Percentiles rank a stretch among this genome's conserved stretches.
Conservation (phyloP, 345 rosid genomes). For the Brassica rapa region DNA sequence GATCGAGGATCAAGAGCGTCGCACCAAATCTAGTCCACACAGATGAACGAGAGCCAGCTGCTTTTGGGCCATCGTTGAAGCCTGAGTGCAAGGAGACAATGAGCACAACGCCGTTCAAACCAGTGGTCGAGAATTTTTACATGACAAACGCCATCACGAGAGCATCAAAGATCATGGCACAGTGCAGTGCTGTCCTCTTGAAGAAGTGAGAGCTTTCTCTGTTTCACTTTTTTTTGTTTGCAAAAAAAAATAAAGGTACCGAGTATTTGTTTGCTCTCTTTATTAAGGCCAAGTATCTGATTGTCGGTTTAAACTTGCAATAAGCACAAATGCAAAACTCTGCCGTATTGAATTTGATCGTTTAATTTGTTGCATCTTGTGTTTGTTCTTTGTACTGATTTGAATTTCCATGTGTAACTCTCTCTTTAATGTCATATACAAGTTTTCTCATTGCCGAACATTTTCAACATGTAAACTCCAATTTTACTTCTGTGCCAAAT, state of each 20-base stretch:
- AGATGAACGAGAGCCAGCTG: slow-evolving; percentile 82
- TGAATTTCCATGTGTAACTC: neutral
- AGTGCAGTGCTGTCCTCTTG: slow-evolving; percentile 76
- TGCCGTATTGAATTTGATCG: slow-evolving; percentile 1
- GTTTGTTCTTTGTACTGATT: neutral
- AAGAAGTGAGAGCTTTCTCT: slow-evolving; percentile 59
- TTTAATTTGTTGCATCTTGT: neutral
- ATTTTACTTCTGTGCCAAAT: neutral
- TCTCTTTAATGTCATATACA: neutral
- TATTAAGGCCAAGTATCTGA: slow-evolving; percentile 19
- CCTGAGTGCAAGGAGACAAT: slow-evolving; percentile 50
- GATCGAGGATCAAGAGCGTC: slow-evolving; percentile 71
- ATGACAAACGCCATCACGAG: slow-evolving; percentile 95
- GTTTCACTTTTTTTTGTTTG: slow-evolving; percentile 15
- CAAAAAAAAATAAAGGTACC: slow-evolving; percentile 41
- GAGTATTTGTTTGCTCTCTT: slow-evolving; percentile 30
- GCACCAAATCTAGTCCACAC: slow-evolving; percentile 79
- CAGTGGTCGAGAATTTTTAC: slow-evolving; percentile 76
- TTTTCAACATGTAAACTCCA: neutral
- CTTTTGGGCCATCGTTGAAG: slow-evolving; percentile 64
- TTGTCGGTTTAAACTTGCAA: slow-evolving; percentile 7
- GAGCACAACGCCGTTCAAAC: slow-evolving; percentile 57
- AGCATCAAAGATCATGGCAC: slow-evolving; percentile 99
- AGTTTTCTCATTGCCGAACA: neutral
- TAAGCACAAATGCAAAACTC: slow-evolving; percentile 29